Conservation (phyloP, 2,329 filamentous ascomycete genomes). For the Venturia nashicola region DNA sequence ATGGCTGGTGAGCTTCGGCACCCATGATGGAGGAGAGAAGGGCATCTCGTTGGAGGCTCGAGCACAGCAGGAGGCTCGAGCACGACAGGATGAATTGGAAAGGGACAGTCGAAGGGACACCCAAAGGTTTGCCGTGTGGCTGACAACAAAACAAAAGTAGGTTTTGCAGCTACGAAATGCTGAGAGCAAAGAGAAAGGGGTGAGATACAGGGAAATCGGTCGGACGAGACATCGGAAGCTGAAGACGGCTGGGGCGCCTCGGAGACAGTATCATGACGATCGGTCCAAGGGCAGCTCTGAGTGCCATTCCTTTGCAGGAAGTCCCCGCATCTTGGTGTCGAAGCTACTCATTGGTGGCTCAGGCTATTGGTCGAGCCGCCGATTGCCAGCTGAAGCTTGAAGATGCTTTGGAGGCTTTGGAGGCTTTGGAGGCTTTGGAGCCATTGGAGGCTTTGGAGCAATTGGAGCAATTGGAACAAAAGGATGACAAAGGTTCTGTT, state of each 20-base stretch:
- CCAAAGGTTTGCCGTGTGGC: too few species aligned
- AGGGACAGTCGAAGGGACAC: neutral
- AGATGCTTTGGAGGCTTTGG: too few species aligned
- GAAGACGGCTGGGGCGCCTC: neutral
- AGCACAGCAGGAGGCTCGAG: neutral
- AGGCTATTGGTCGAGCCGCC: neutral
- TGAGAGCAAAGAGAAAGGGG: neutral
- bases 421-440: too few species aligned
- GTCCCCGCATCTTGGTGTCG: neutral
- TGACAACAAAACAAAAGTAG: too few species aligned
- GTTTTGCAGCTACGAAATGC: too few species aligned
- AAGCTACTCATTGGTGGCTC: neutral
- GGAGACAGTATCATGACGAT: neutral
- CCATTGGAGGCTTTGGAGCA: too few species aligned
- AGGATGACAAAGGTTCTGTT: neutral
- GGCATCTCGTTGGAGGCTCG: constrained; percentile 23
- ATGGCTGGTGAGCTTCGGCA: constrained; percentile 47
- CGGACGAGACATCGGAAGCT: neutral
- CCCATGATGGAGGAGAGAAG: constrained; percentile 51
- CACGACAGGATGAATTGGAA: neutral
- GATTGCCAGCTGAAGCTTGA: neutral
- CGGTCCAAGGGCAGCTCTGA: neutral
- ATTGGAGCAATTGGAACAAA: too few species aligned
- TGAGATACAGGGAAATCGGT: neutral
- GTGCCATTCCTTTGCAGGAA: neutral